Evolutionary conservation across 768 basidiomycete species (phyloP).

Genomic region (Sarcodon aspratus): DNA sequence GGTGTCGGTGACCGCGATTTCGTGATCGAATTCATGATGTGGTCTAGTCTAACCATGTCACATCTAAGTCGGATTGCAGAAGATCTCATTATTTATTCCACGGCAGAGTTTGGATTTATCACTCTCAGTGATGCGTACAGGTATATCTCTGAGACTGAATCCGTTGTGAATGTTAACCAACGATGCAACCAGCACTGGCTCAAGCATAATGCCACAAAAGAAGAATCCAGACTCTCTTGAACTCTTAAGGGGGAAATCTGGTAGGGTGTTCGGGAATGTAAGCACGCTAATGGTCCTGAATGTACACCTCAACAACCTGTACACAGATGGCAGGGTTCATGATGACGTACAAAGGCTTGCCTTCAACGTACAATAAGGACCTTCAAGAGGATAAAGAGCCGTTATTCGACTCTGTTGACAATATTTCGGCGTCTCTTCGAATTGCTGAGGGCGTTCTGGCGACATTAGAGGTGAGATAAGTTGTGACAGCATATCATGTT

Average conservation of each 20-base stretch:
- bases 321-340: conserved; percentile 92
- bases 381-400: conserved; percentile 98
- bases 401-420: conserved; percentile 88
- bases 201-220: conserved; percentile 99
- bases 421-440: conserved; percentile 74
- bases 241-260: conserved; percentile 88
- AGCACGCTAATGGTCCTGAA: conserved; percentile 9
- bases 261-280: conserved; percentile 88
- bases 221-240: conserved; percentile 98
- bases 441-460: conserved; percentile 94
- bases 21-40: conserved; percentile 95
- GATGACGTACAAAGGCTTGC: conserved; percentile 94
- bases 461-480: conserved; percentile 64
- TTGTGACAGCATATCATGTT: neutral
- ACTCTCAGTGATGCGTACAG: conserved; percentile 96
- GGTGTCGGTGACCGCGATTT: conserved; percentile 97
- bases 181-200: conserved; percentile 64
- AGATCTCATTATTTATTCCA: conserved; percentile 93
- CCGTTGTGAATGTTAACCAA: neutral
- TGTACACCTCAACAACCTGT: neutral
- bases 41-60: conserved; percentile 84
- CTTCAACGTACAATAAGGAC: conserved; percentile 99
- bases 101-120: conserved; percentile 95
- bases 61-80: conserved; percentile 94
- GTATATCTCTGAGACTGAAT: conserved; percentile 23